Percentiles rank a stretch among this genome's conserved stretches.
phyloP scores from a whole-genome alignment of 805 yeast genomes.

The Clavispora fructus region DNA sequence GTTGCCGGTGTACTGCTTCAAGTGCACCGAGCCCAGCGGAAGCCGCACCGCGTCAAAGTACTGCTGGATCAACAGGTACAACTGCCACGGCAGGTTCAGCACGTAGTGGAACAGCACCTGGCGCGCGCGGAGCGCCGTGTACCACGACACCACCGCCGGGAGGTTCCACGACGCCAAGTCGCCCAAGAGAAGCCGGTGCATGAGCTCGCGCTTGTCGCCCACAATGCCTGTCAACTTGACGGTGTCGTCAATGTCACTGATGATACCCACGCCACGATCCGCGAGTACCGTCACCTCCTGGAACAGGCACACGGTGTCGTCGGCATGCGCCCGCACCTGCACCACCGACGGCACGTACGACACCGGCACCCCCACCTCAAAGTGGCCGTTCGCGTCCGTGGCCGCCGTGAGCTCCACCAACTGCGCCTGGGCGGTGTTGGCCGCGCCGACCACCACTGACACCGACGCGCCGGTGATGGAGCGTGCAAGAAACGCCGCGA shows the following conservation, averaged over 20 bases:
- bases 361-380: constrained; percentile 48
- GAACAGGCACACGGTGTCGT: constrained; percentile 44
- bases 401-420: constrained; percentile 26
- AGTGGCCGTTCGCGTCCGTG: constrained; percentile 68
- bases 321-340: constrained; percentile 43
- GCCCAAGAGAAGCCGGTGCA: constrained; percentile 70
- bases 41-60: constrained; percentile 52
- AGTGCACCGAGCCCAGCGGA: constrained; percentile 79
- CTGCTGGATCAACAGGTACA: constrained; percentile 55
- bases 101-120: constrained; percentile 82
- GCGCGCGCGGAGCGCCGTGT: constrained; percentile 38
- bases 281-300: constrained; percentile 42
- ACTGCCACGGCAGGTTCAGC: constrained; percentile 92
- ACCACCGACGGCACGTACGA: constrained; percentile 57
- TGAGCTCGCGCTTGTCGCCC: constrained; percentile 78
- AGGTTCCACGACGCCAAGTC: constrained; percentile 65
- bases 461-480: constrained; percentile 56
- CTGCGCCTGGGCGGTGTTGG: constrained; percentile 22
- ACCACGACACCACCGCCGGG: constrained; percentile 74
- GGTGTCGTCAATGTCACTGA: constrained; percentile 94
- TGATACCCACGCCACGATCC: constrained; percentile 57
- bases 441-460: constrained; percentile 52
- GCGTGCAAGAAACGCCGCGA: constrained; percentile 66
- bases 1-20: constrained; percentile 84
- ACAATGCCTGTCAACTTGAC: constrained; percentile 85